Conservation (phyloP, 352 stramenopile species). For the Pythium inflatum region DNA sequence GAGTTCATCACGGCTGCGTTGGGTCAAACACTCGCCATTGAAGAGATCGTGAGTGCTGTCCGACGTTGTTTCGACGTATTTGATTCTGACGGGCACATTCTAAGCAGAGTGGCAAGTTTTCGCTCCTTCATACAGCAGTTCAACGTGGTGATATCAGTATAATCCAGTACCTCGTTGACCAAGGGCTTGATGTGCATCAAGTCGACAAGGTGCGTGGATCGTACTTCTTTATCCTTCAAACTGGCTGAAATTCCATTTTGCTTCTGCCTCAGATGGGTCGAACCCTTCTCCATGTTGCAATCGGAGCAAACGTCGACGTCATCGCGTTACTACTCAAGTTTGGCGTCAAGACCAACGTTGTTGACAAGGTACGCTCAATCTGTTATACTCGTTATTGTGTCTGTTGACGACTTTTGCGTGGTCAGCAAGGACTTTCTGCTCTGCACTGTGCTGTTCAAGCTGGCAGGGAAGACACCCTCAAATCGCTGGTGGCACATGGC, state of each 20-base stretch:
- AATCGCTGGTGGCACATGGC: slow-evolving; percentile 1
- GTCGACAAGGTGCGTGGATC: slow-evolving; percentile 18
- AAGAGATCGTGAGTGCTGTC: not conserved
- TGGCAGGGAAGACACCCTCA: not conserved
- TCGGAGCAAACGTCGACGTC: not conserved
- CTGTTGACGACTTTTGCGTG: not conserved
- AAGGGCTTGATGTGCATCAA: not conserved
- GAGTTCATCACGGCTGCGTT: not conserved
- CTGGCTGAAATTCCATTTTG: not conserved
- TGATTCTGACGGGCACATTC: not conserved
- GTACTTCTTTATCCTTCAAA: too few species aligned
- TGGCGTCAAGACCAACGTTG: not conserved
- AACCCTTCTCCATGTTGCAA: slow-evolving; percentile 1
- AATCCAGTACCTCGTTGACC: slow-evolving; percentile 1
- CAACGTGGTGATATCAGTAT: slow-evolving; percentile 10
- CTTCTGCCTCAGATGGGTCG: not conserved
- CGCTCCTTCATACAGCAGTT: slow-evolving; percentile 2
- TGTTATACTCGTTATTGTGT: not conserved
- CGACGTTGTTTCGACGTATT: not conserved
- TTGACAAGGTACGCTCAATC: slow-evolving; percentile 7
- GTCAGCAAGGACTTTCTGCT: slow-evolving; percentile 5
- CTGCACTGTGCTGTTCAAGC: slow-evolving; percentile 16
- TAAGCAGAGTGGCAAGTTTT: slow-evolving; percentile 2
- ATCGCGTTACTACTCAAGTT: not conserved
- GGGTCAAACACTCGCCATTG: not conserved